Percentiles rank a stretch among this genome's conserved stretches.
Evolutionary conservation across 208 protist species (phyloP).

Genomic region (Willaertia magna): DNA sequence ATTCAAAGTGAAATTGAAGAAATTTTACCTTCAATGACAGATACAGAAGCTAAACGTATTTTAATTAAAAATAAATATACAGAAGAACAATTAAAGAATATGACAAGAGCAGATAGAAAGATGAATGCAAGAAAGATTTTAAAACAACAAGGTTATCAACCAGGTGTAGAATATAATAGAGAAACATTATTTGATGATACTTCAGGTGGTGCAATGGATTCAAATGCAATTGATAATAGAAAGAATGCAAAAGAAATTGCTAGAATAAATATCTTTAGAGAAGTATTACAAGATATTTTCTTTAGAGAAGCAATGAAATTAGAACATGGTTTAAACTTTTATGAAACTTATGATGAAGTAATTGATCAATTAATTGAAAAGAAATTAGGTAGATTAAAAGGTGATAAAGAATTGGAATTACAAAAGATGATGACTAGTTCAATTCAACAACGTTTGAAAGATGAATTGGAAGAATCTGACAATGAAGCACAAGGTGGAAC

Average conservation of each 20-base stretch:
- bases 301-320: conserved; percentile 1
- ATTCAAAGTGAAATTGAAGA: background rate
- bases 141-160: background rate
- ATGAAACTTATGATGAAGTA: background rate
- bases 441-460: background rate
- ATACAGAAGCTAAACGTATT: background rate
- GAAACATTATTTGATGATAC: background rate
- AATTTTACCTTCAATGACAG: background rate
- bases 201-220: background rate
- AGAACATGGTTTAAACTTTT: background rate
- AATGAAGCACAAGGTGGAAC: background rate
- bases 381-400: background rate
- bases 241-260: conserved; percentile 7
- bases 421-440: background rate
- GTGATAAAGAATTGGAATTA: background rate
- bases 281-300: background rate
- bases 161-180: background rate
- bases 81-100: background rate
- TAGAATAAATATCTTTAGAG: background rate
- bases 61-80: background rate
- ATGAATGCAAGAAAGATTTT: background rate
- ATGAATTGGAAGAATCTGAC: background rate
- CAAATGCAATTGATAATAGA: background rate
- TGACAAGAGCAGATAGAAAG: background rate
- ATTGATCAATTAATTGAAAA: background rate